Base-by-base conservation (phyloP, 805 yeast genomes). In the Candida vartiovaarae region DNA sequence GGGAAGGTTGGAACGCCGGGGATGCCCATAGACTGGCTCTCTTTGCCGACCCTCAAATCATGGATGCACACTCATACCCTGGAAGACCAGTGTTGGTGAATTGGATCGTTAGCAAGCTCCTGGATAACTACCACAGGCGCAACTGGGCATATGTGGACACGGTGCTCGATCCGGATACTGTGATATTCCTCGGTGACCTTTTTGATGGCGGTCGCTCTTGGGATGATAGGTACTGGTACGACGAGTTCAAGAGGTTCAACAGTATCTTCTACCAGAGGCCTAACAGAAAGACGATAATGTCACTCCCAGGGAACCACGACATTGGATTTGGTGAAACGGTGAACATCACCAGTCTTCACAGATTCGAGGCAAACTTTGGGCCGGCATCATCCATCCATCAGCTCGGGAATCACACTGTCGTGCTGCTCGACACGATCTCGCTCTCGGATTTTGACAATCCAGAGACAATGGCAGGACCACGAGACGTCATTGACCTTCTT, bases 191-290 rank as follows among this genome's bases (percentile, higher is more conserved):
- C 27, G 99, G 99, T 3, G 99, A 93, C 60, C 63, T 91, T 53
- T 84, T 91, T 59, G 99, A 93, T 64, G 97, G 97, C 9, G 98
- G 98, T 0, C 71, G 99, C 45, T 82, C 82, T 43, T 89, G 95
- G 91, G 76, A 75, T 34, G 78, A 76, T 48, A 72, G 72, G 31
- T 67, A 71, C 24, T 88, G 96, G 95, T 63, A 76, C 43, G 65
- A 70, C 10, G 98, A 93, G 61, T 81, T 73, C 54, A 56, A 61
- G 23, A 67, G 99, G 41, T 93, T 84, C 62, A 72, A 77, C 50
- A 49, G 60, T 2, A 75, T 93, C 4, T 91, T 85, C 61, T 82
- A 84, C 6, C 65, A 68, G 46, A 70, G 70, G 44, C 65, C 72
- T n/a, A 64, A 69, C 42, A 66, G 75, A 40, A 59, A 60, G 36